These are phyloP conservation scores for Cyberlindnera meyerae DNA, from an alignment of 805 yeast species.

Conservation along the genomic window DNA sequence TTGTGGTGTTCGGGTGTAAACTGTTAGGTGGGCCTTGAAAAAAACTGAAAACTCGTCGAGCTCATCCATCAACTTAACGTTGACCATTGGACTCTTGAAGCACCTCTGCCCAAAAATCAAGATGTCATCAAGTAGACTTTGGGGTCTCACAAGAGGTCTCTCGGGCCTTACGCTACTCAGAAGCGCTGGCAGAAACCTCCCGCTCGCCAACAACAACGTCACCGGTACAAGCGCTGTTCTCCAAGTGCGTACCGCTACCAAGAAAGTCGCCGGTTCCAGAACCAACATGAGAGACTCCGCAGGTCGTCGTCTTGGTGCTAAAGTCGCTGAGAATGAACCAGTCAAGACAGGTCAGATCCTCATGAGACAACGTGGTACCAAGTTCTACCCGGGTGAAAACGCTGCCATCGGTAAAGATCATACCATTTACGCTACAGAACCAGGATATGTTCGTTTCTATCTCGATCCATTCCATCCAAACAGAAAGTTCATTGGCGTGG, in stretches of 20 bases:
- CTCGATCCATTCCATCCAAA: slow-evolving; percentile 95
- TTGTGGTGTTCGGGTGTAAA: neutral
- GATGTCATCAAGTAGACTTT: slow-evolving; percentile 13
- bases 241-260: slow-evolving; percentile 82
- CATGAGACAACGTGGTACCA: slow-evolving; percentile 93
- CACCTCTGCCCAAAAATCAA: too few species aligned
- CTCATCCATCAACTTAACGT: too few species aligned
- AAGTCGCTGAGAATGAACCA: slow-evolving; percentile 67
- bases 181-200: slow-evolving; percentile 3
- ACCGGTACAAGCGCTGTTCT: slow-evolving; percentile 12
- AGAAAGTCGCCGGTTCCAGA: slow-evolving; percentile 92
- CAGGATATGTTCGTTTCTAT: slow-evolving; percentile 89
- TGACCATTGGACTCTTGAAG: too few species aligned
- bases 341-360: slow-evolving; percentile 84
- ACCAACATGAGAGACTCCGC: slow-evolving; percentile 91
- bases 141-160: slow-evolving; percentile 12
- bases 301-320: slow-evolving; percentile 91
- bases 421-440: slow-evolving; percentile 85
- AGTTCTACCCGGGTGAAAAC: slow-evolving; percentile 91
- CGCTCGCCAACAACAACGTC: slow-evolving; percentile 7
- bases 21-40: too few species aligned
- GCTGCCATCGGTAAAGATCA: slow-evolving; percentile 89
- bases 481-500: slow-evolving; percentile 86
- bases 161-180: slow-evolving; percentile 13
- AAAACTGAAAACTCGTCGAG: too few species aligned